A percentile compares a stretch with the other conserved stretches of the same genome.
Evolutionary conservation across 1,284 basidiomycete species (phyloP).

Genomic region (Pholiota adiposa): DNA sequence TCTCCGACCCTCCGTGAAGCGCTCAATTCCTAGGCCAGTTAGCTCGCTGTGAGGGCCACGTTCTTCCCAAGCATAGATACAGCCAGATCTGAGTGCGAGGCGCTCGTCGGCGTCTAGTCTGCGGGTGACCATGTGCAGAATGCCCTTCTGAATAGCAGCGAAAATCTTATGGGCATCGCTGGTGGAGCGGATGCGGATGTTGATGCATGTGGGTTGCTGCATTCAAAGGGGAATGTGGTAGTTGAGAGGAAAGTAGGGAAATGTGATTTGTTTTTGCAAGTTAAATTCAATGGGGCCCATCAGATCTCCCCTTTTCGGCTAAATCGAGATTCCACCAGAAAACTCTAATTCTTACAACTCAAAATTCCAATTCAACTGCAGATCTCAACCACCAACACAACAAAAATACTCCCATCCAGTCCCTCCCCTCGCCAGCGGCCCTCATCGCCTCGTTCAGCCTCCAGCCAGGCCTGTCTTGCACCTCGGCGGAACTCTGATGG

Average conservation of each 20-base stretch:
- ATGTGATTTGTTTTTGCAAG: constrained; percentile 14
- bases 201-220: constrained; percentile 74
- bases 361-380: constrained; percentile 10
- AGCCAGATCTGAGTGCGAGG: constrained; percentile 64
- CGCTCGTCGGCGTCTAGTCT: constrained; percentile 79
- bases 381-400: neutral
- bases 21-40: constrained; percentile 78
- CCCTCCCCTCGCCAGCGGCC: constrained; percentile 20
- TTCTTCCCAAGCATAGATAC: constrained; percentile 86
- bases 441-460: neutral
- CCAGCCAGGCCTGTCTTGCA: neutral
- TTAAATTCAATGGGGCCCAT: constrained; percentile 16
- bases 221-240: constrained; percentile 32
- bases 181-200: constrained; percentile 74
- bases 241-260: constrained; percentile 1
- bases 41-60: constrained; percentile 75
- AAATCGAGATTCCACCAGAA: constrained; percentile 25
- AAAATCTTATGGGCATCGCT: constrained; percentile 83
- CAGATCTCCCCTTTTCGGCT: constrained; percentile 10
- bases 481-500: constrained; percentile 1
- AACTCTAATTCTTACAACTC: constrained; percentile 23
- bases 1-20: constrained; percentile 77
- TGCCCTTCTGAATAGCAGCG: constrained; percentile 65
- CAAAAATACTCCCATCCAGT: constrained; percentile 14
- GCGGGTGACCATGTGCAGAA: constrained; percentile 75